Conservation (phyloP, 2,329 filamentous ascomycete species). For the Colletotrichum eleusines region DNA sequence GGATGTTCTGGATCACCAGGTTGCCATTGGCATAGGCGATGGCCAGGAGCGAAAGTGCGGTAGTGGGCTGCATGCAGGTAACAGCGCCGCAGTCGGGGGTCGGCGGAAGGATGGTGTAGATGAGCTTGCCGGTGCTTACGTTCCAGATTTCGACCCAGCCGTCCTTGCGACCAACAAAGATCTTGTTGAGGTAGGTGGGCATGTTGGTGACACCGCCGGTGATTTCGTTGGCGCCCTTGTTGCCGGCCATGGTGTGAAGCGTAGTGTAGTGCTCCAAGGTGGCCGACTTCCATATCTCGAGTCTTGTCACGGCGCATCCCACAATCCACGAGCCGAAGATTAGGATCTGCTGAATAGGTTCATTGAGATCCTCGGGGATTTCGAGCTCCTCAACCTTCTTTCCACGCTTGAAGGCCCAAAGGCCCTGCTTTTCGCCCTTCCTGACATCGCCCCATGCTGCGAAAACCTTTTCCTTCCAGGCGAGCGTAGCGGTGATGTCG, state of each 20-base stretch:
- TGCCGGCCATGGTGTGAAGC: slow-evolving; percentile 70
- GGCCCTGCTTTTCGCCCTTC: slow-evolving; percentile 68
- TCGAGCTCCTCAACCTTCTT: slow-evolving; percentile 84
- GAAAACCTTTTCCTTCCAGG: slow-evolving; percentile 88
- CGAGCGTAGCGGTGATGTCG: slow-evolving; percentile 85
- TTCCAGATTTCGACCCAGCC: slow-evolving; percentile 98
- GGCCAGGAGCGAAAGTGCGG: slow-evolving; percentile 86
- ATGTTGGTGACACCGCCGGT: slow-evolving; percentile 86
- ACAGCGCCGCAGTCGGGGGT: slow-evolving; percentile 80
- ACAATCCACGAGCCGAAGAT: slow-evolving; percentile 94
- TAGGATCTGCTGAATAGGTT: slow-evolving; percentile 82
- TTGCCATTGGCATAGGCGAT: slow-evolving; percentile 87
- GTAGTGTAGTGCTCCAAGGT: slow-evolving; percentile 93
- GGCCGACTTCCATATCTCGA: slow-evolving; percentile 90
- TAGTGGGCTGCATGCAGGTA: slow-evolving; percentile 87
- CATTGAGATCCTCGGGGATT: slow-evolving; percentile 71
- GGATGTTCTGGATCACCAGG: slow-evolving; percentile 84
- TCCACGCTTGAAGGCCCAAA: slow-evolving; percentile 94
- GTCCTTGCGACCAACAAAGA: slow-evolving; percentile 88
- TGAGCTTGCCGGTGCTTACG: slow-evolving; percentile 87
- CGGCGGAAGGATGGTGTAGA: slow-evolving; percentile 89
- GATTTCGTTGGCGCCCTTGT: slow-evolving; percentile 73
- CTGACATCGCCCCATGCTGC: slow-evolving; percentile 85
- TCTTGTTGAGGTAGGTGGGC: slow-evolving; percentile 96
- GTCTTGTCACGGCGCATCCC: slow-evolving; percentile 77